Conservation (phyloP, 768 basidiomycete species). For the Rhodosporidiobolus odoratus region DNA sequence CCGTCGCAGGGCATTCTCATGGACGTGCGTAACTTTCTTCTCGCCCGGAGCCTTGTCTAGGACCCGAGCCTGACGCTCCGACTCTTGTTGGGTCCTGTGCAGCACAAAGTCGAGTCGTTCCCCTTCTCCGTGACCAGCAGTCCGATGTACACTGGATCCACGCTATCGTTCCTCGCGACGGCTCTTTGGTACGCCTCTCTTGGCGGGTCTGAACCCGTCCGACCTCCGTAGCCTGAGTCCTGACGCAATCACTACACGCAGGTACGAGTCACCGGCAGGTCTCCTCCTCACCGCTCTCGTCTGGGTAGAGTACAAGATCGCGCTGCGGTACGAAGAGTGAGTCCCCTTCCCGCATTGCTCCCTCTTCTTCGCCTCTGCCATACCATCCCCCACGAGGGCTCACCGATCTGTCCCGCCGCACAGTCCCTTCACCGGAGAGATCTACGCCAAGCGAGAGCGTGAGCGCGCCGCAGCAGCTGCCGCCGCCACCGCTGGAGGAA, state of each 20-base stretch:
- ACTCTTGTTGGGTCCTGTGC: neutral
- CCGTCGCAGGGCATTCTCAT: slow-evolving; percentile 49
- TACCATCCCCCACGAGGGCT: too few relatives aligned
- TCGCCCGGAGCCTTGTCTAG: too few relatives aligned
- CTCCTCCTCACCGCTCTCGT: slow-evolving; percentile 73
- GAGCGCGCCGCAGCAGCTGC: slow-evolving; percentile 26
- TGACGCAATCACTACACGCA: slow-evolving; percentile 43
- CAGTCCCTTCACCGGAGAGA: slow-evolving; percentile 52
- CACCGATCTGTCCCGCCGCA: neutral
- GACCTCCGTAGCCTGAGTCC: neutral
- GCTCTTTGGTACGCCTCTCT: slow-evolving; percentile 71
- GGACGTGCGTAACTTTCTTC: slow-evolving; percentile 57
- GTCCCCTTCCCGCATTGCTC: slow-evolving; percentile 43
- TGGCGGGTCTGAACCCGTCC: too few relatives aligned
- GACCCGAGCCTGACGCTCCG: too few relatives aligned
- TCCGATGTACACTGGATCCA: slow-evolving; percentile 97
- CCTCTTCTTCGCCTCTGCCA: neutral
- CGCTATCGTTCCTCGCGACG: slow-evolving; percentile 77
- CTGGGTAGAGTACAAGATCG: slow-evolving; percentile 74
- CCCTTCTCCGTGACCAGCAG: slow-evolving; percentile 88
- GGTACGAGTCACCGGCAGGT: slow-evolving; percentile 82
- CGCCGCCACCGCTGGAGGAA: too few relatives aligned
- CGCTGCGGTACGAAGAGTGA: slow-evolving; percentile 83
- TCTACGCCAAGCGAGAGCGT: slow-evolving; percentile 46
- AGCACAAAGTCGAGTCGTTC: slow-evolving; percentile 71